Evolutionary conservation across 2,329 filamentous ascomycete genomes (phyloP).

Genomic region (Lasiodiplodia hormozganensis): DNA sequence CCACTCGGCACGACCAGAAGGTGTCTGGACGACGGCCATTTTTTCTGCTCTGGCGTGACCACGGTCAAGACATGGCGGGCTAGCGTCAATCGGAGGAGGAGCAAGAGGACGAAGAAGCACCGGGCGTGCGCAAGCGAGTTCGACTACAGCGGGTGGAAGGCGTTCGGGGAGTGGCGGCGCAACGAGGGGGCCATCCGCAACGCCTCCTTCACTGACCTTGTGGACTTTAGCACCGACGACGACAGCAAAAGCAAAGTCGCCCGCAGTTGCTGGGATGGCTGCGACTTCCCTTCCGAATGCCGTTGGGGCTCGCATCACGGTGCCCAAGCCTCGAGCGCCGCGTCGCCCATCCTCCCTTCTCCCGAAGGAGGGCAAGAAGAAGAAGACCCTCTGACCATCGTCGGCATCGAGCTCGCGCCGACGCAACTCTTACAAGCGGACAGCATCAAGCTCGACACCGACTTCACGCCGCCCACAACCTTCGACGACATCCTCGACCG

Average conservation of each 20-base stretch:
- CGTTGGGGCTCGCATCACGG: conserved; percentile 42
- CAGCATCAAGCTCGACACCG: neutral
- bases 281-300: conserved; percentile 57
- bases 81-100: conserved; percentile 34
- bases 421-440: neutral
- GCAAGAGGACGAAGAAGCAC: conserved; percentile 34
- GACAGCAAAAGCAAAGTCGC: conserved; percentile 32
- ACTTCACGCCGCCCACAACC: conserved; percentile 22
- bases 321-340: neutral
- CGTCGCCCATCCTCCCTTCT: conserved; percentile 5
- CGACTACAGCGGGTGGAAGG: conserved; percentile 60
- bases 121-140: conserved; percentile 58
- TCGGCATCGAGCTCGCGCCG: too few species aligned
- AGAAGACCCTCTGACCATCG: neutral
- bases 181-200: conserved; percentile 34
- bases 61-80: conserved; percentile 43
- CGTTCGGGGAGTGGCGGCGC: conserved; percentile 53
- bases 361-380: neutral
- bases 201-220: conserved; percentile 33
- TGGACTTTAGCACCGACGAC: neutral
- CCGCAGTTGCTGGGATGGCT: conserved; percentile 52
- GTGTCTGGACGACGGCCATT: conserved; percentile 62
- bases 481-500: conserved; percentile 33
- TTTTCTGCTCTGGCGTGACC: conserved; percentile 59
- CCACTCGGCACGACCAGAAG: conserved; percentile 57